Conservation (phyloP, 1,284 basidiomycete species). For the Pterula multifida region DNA sequence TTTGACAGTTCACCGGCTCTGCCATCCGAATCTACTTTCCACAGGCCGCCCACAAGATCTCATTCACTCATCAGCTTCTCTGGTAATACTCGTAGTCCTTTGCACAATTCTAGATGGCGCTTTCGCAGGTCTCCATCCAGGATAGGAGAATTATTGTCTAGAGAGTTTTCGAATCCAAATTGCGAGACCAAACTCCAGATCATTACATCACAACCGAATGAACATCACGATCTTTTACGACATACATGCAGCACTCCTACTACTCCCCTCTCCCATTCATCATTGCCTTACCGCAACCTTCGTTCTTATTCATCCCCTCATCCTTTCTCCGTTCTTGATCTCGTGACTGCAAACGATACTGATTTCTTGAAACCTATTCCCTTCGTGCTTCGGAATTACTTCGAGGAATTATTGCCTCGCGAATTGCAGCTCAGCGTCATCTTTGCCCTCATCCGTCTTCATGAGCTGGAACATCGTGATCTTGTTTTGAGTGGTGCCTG, state of each 20-base stretch:
- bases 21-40: not conserved
- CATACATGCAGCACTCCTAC: not conserved
- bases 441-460: slow-evolving; percentile 33
- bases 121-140: not conserved
- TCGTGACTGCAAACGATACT: slow-evolving; percentile 31
- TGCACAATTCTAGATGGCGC: not conserved
- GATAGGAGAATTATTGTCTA: not conserved
- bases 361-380: slow-evolving; percentile 40
- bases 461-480: slow-evolving; percentile 41
- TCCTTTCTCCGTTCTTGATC: slow-evolving; percentile 44
- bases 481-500: slow-evolving; percentile 32
- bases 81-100: not conserved
- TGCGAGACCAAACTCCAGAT: not conserved
- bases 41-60: not conserved
- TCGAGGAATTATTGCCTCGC: slow-evolving; percentile 57
- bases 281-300: slow-evolving; percentile 31
- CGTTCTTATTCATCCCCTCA: slow-evolving; percentile 54
- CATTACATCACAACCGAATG: not conserved
- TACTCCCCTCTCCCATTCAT: slow-evolving; percentile 6
- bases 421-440: slow-evolving; percentile 68
- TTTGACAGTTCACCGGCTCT: not conserved
- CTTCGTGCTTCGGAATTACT: slow-evolving; percentile 37
- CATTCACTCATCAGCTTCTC: not conserved
- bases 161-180: not conserved
- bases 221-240: not conserved